Evolutionary conservation across 1,139 yeast genomes (phyloP), one percentile per base, ranked within the genome.

Genomic region (Sugiyamaella castrensis): DNA sequence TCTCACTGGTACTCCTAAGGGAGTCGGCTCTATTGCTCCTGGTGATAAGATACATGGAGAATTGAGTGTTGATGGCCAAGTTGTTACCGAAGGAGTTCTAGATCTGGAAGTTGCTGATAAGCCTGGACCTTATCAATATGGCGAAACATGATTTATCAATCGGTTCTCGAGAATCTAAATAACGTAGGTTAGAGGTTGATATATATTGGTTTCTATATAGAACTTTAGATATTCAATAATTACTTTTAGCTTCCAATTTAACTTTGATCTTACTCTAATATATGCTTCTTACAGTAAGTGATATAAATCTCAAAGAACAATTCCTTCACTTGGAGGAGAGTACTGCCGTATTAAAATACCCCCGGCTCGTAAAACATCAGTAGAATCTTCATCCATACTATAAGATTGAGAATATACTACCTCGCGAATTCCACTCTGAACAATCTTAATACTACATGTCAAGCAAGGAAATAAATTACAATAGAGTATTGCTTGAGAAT

Each of bases 391-490:
- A 63, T 92, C 98, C 98, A 92, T 92, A 43, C 92, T 83, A 65
- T 92, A 92, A 53, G 89, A 80, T 67, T 87, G 95, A 2, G 95
- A 87, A 63, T 89, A 92, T 2, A 92, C 95, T n/a, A 92, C 98
- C 65, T 91, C 96, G 30, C 73, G 75, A 43, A 92, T 83, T 1
- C 98, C 98, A 57, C 87, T 77, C 68, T 92, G 99, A 8, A 89
- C 96, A 47, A 92, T 91, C 69, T 92, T 92, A 43, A 92, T 88
- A 6, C 96, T 82, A 66, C 99, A 92, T 0, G 98, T 94, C 53
- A 92, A 72, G 65, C 99, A 94, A 0, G 99, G 99, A 63, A 98
- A 92, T 0, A 98, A 92, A 65, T 92, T 92, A 69, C 98, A 94
- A 67, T 92, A 92, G 50, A 92, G 69, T 0, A 80, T 82, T 2